phyloP scores from a whole-genome alignment of 1,284 basidiomycete genomes.

The Trametes versicolor region DNA sequence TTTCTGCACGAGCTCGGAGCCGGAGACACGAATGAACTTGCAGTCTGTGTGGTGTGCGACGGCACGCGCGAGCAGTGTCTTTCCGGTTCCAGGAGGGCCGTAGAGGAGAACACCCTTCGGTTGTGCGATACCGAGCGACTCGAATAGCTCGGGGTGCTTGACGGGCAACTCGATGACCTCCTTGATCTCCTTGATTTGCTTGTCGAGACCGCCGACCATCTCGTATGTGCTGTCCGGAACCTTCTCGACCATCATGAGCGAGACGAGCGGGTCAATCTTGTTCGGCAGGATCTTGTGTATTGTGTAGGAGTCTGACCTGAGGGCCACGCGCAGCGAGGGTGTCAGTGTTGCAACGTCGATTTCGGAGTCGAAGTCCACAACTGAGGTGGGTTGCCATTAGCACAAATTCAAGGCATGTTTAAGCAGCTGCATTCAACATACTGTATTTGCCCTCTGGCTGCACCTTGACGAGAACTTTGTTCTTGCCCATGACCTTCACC shows the following conservation, averaged over 20 bases:
- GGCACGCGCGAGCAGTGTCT: slow-evolving; percentile 92
- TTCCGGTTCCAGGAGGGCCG: slow-evolving; percentile 97
- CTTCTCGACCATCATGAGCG: slow-evolving; percentile 99
- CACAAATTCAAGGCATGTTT: too few species aligned
- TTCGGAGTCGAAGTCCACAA: slow-evolving; percentile 93
- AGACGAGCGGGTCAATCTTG: slow-evolving; percentile 95
- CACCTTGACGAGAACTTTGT: slow-evolving; percentile 97
- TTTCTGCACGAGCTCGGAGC: slow-evolving; percentile 97
- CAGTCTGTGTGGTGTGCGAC: slow-evolving; percentile 99
- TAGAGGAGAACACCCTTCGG: slow-evolving; percentile 98
- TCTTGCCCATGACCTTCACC: slow-evolving; percentile 99
- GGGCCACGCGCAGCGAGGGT: slow-evolving; percentile 91
- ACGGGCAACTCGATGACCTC: slow-evolving; percentile 99
- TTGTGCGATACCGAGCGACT: slow-evolving; percentile 95
- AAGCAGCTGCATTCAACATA: slow-evolving; percentile 48
- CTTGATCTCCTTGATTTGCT: slow-evolving; percentile 99
- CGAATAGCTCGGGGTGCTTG: slow-evolving; percentile 98
- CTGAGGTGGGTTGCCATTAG: slow-evolving; percentile 52
- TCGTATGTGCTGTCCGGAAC: slow-evolving; percentile 99
- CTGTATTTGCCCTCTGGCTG: slow-evolving; percentile 99
- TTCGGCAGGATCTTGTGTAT: slow-evolving; percentile 95
- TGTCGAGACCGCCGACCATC: slow-evolving; percentile 99
- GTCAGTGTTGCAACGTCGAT: slow-evolving; percentile 88
- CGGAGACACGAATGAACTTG: slow-evolving; percentile 97
- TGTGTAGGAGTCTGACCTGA: slow-evolving; percentile 96